Percentiles rank a stretch among this genome's conserved stretches.
Evolutionary conservation across 176 grass and related monocot genomes (phyloP).

Genomic region (Aegilops sharonensis): DNA sequence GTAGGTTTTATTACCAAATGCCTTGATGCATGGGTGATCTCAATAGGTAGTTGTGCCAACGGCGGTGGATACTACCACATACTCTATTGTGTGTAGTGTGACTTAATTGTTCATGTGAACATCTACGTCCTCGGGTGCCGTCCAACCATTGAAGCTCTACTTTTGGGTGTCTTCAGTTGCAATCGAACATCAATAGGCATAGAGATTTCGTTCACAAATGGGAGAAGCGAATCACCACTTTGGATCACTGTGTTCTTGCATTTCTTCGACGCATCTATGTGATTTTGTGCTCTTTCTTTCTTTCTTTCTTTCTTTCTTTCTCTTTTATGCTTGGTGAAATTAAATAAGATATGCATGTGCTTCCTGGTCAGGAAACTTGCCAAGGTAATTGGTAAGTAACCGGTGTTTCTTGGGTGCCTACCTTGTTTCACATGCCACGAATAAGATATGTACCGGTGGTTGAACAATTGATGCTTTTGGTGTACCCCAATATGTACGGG

Average conservation of each 20-base stretch:
- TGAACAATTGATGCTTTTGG: not conserved
- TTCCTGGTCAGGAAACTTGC: not conserved
- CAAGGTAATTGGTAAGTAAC: not conserved
- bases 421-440: not conserved
- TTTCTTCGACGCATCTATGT: not conserved
- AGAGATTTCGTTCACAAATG: conserved; percentile 83
- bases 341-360: not conserved
- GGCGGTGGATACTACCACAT: conserved; percentile 92
- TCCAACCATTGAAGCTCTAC: conserved; percentile 76
- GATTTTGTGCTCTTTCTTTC: not conserved
- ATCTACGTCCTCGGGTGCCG: conserved; percentile 83
- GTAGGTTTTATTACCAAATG: conserved; percentile 26
- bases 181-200: conserved; percentile 89
- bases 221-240: conserved; percentile 46
- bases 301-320: not conserved
- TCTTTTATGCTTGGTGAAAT: not conserved
- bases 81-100: conserved; percentile 88
- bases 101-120: conserved; percentile 76
- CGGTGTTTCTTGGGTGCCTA: not conserved
- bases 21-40: conserved; percentile 81
- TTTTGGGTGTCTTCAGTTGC: conserved; percentile 78
- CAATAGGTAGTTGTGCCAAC: conserved; percentile 89
- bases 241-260: not conserved
- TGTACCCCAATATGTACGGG: not conserved
- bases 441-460: not conserved